Conservation (phyloP, 805 yeast genomes). For the Saturnispora sekii region DNA sequence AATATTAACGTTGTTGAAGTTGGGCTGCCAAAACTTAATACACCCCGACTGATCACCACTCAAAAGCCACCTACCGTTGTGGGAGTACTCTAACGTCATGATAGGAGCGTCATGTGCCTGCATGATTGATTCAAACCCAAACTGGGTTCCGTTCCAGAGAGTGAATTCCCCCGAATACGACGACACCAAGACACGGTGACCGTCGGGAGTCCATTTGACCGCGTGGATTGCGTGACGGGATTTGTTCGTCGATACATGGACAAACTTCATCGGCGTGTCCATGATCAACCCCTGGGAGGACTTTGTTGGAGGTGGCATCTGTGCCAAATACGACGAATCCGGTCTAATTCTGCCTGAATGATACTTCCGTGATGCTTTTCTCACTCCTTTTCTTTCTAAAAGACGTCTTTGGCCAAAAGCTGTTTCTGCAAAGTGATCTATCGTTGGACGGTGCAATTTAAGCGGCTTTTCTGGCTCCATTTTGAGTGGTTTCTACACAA, state of each 20-base stretch:
- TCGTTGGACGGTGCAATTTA: constrained; percentile 46
- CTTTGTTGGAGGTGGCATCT: constrained; percentile 54
- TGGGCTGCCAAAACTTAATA: constrained; percentile 95
- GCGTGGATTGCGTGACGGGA: constrained; percentile 85
- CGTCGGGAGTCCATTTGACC: constrained; percentile 96
- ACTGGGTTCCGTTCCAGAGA: constrained; percentile 91
- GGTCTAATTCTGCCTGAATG: constrained; percentile 51
- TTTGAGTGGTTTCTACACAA: no score
- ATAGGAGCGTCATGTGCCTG: constrained; percentile 96
- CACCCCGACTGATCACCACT: constrained; percentile 91
- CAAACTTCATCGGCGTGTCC: constrained; percentile 71
- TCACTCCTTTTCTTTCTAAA: no score
- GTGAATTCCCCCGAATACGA: constrained; percentile 94
- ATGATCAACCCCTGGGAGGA: constrained; percentile 36
- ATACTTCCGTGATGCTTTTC: constrained; percentile 23
- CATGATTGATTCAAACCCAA: constrained; percentile 94
- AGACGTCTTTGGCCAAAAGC: no score
- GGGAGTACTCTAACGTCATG: constrained; percentile 68
- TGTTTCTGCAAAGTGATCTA: constrained; percentile 49
- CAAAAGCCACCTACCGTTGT: constrained; percentile 87
- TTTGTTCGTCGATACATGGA: constrained; percentile 84
- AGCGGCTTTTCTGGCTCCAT: no score
- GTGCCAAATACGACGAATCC: constrained; percentile 54
- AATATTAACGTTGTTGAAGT: constrained; percentile 90
- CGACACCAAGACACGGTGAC: constrained; percentile 80